These are phyloP conservation scores for Prunella vulgaris DNA, from an alignment of 257 asterid species.

Conservation along the genomic window DNA sequence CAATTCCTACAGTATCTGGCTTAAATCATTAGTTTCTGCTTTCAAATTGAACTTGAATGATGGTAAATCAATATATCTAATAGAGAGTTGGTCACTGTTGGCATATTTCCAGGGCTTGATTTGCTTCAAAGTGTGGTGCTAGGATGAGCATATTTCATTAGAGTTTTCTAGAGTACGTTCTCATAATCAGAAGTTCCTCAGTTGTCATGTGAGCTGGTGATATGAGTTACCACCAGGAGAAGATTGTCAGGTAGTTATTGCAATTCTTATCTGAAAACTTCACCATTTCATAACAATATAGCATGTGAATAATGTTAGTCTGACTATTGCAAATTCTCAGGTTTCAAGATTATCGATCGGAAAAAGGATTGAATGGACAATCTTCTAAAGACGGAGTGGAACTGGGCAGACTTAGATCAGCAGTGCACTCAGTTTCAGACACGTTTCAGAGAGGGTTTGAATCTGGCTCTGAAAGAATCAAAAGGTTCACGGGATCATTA, in stretches of 20 bases:
- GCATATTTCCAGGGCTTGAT: slow-evolving; percentile 28
- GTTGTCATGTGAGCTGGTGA: slow-evolving; percentile 25
- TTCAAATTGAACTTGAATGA: background rate
- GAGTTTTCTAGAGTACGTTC: slow-evolving; percentile 7
- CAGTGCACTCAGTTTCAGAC: slow-evolving; percentile 47
- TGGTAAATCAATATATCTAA: slow-evolving; percentile 2
- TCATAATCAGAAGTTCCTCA: slow-evolving; percentile 15
- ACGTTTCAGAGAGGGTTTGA: slow-evolving; percentile 43
- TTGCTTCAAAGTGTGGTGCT: slow-evolving; percentile 10
- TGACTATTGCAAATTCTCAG: slow-evolving; percentile 23
- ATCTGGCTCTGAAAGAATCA: slow-evolving; percentile 46
- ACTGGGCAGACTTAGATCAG: slow-evolving; percentile 36
- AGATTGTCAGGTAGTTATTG: slow-evolving; percentile 60
- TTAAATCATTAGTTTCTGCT: background rate
- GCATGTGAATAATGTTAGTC: slow-evolving; percentile 2
- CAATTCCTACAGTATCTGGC: slow-evolving; percentile 3
- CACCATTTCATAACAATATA: background rate
- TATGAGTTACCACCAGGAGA: slow-evolving; percentile 62
- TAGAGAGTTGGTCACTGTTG: background rate
- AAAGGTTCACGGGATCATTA: slow-evolving; percentile 44
- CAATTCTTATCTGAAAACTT: background rate
- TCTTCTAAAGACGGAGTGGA: slow-evolving; percentile 30
- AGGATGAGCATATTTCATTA: slow-evolving; percentile 10
- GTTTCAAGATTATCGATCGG: slow-evolving; percentile 66
- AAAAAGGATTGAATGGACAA: slow-evolving; percentile 40